These are phyloP conservation scores for Colletotrichum godetiae DNA, from an alignment of 2,329 filamentous ascomycete species.

Conservation along the genomic window DNA sequence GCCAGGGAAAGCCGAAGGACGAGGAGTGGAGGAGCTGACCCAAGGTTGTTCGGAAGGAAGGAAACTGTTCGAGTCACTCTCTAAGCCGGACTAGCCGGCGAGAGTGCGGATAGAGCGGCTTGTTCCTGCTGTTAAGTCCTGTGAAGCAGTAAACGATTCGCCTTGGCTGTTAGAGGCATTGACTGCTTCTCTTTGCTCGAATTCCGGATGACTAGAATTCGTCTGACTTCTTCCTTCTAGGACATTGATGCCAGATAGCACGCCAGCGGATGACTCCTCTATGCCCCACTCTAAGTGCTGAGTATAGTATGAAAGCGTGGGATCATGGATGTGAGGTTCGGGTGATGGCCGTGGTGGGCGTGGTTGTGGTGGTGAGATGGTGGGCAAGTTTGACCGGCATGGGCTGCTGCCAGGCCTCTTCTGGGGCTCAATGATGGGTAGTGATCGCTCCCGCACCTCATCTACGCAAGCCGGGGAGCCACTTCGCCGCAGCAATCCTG, in stretches of 20 bases:
- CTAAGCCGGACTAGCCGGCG: background rate
- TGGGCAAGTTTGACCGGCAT: background rate
- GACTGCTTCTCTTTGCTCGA: background rate
- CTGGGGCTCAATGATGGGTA: slow-evolving; percentile 6
- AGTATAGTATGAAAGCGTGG: background rate
- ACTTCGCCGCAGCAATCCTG: slow-evolving; percentile 26
- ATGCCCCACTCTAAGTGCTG: background rate
- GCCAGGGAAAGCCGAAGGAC: background rate
- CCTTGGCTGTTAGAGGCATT: background rate
- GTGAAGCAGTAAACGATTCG: background rate
- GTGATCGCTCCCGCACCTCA: slow-evolving; percentile 33
- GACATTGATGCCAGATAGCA: background rate
- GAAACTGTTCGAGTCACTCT: background rate
- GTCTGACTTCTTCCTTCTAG: background rate
- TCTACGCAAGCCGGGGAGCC: slow-evolving; percentile 28
- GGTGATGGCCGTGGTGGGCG: slow-evolving; percentile 15
- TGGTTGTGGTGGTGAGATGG: slow-evolving; percentile 17
- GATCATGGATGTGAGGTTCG: slow-evolving; percentile 32
- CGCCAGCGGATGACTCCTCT: background rate
- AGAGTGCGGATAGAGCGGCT: background rate
- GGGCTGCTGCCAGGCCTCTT: slow-evolving; percentile 6
- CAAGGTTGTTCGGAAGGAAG: slow-evolving; percentile 1
- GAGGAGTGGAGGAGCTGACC: background rate
- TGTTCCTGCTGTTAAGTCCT: background rate
- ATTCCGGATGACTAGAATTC: background rate